These are phyloP conservation scores for Eucalyptus pauciflora DNA, from an alignment of 345 rosid species.

Conservation along the genomic window DNA sequence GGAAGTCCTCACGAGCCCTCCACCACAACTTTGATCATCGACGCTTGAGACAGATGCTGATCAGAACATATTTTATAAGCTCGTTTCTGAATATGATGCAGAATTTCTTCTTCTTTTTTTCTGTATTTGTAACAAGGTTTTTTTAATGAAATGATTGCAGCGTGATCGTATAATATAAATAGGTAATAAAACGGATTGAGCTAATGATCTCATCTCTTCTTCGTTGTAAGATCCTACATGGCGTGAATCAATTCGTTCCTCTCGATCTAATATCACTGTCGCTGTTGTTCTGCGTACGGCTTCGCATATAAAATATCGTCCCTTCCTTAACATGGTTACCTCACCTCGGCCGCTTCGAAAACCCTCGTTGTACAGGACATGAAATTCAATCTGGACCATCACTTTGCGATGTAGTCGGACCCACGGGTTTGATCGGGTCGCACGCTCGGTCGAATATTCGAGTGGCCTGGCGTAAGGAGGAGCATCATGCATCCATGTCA, in stretches of 20 bases:
- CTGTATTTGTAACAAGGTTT: background rate
- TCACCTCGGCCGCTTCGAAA: background rate
- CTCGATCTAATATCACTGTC: background rate
- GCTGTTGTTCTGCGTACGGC: background rate
- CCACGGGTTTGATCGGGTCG: background rate
- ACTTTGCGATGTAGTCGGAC: background rate
- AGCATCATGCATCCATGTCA: background rate
- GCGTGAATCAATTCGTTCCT: conserved; percentile 8
- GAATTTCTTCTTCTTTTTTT: background rate
- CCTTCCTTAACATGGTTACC: background rate
- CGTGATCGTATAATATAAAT: background rate
- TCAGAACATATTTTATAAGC: background rate
- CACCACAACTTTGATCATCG: background rate
- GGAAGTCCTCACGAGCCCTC: background rate
- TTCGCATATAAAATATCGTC: background rate
- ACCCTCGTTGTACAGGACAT: background rate
- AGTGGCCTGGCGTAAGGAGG: too few species aligned
- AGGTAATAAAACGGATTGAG: background rate
- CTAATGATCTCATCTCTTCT: background rate
- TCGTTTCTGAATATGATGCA: background rate
- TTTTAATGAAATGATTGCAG: background rate
- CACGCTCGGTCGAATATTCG: background rate
- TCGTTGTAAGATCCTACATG: background rate
- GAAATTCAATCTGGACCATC: background rate
- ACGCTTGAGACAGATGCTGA: background rate